These are phyloP conservation scores for Fonsecaea pedrosoi DNA, from an alignment of 2,329 filamentous ascomycete species.

Conservation along the genomic window DNA sequence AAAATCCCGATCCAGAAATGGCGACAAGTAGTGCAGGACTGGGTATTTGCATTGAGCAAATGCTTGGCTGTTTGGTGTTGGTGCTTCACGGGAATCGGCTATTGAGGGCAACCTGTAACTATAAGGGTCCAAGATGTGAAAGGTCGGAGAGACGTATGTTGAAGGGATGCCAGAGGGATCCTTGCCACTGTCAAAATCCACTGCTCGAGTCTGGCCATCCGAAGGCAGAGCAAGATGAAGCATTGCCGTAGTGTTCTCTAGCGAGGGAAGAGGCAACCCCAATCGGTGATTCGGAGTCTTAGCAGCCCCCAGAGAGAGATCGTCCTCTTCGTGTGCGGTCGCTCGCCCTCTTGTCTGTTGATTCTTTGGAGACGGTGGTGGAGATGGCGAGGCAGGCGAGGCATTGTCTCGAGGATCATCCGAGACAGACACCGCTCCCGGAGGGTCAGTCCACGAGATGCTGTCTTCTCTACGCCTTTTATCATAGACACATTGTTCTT, in stretches of 20 bases:
- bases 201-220: slow-evolving; percentile 16
- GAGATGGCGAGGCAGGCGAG: slow-evolving; percentile 3
- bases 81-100: slow-evolving; percentile 31
- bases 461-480: slow-evolving; percentile 10
- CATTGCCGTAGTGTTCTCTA: slow-evolving; percentile 25
- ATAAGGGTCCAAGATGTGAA: slow-evolving; percentile 36
- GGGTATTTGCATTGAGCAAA: slow-evolving; percentile 32
- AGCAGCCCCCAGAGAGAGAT: slow-evolving; percentile 1
- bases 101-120: slow-evolving; percentile 36
- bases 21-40: slow-evolving; percentile 33
- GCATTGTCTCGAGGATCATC: slow-evolving; percentile 9
- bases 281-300: slow-evolving; percentile 15
- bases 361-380: slow-evolving; percentile 6
- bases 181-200: slow-evolving; percentile 26
- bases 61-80: slow-evolving; percentile 31
- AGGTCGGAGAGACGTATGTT: slow-evolving; percentile 35
- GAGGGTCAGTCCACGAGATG: slow-evolving; percentile 10
- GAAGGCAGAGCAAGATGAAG: slow-evolving; percentile 25
- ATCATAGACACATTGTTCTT: slow-evolving; percentile 32
- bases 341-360: not conserved
- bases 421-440: slow-evolving; percentile 7
- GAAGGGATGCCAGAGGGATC: slow-evolving; percentile 30
- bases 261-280: slow-evolving; percentile 18
- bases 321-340: not conserved
- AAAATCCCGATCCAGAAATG: slow-evolving; percentile 34